A percentile compares a stretch with the other conserved stretches of the same genome.
These are phyloP conservation scores for Candolleomyces efflorescens DNA, from an alignment of 768 basidiomycete species.

Conservation along the genomic window DNA sequence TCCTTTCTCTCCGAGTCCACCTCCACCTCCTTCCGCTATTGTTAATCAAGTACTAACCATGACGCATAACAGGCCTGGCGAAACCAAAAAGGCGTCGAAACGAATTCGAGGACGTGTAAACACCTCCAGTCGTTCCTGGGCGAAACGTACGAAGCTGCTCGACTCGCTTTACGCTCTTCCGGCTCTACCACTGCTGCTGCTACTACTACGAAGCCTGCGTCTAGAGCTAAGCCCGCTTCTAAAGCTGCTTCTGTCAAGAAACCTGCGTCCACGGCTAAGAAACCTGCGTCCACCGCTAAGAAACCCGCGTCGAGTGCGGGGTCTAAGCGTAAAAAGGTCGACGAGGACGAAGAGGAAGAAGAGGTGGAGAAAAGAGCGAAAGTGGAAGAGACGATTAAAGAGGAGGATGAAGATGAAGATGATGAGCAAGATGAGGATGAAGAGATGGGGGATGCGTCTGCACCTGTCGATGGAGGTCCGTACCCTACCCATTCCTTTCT, in stretches of 20 bases:
- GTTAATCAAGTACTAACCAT: too few relatives aligned
- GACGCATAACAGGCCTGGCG: not conserved
- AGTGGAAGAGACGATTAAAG: not conserved
- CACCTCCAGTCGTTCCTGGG: constrained; percentile 42
- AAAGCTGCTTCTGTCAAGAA: not conserved
- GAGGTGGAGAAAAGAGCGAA: not conserved
- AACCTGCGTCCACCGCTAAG: too few relatives aligned
- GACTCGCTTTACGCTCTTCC: constrained; percentile 20
- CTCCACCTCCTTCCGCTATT: too few relatives aligned
- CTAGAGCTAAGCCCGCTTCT: constrained; percentile 11
- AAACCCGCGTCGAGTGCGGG: constrained; percentile 13
- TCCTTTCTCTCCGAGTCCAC: too few relatives aligned
- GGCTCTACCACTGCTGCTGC: not conserved
- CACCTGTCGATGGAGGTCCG: not conserved
- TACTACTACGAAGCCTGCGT: not conserved
- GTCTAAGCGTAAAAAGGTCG: not conserved
- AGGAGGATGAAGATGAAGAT: not conserved
- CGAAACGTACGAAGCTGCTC: constrained; percentile 42
- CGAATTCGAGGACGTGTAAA: constrained; percentile 32
- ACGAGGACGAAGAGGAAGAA: constrained; percentile 12
- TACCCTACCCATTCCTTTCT: not conserved
- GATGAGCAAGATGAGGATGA: constrained; percentile 9
- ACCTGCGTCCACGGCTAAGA: constrained; percentile 11
- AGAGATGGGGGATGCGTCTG: constrained; percentile 6
- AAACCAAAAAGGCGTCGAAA: not conserved